Evolutionary conservation across 2,329 filamentous ascomycete species (phyloP), one percentile per base, ranked within the genome.

Genomic region (Fusarium sp.): DNA sequence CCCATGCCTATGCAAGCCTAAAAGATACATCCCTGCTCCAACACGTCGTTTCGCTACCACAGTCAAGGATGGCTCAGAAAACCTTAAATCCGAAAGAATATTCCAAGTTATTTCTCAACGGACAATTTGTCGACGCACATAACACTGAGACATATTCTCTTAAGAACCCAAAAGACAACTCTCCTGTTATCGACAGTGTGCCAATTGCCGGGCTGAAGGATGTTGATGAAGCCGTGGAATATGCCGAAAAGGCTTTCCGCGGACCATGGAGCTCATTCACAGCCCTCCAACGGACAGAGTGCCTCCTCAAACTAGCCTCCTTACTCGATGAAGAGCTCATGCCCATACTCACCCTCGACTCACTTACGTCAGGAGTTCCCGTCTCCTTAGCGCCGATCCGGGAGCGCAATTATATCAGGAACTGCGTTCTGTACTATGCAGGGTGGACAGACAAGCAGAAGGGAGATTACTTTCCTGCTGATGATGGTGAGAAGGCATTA

Each of bases 361-460:
- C 62, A 7, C 44, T 66, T 4, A 66, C 62, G 14, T 66, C 62
- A 2, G 62, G 62, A 14, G 53, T 66, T 14, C 62, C 62, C n/a
- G n/a, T 66, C 15, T 66, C 58, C 4, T 43, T 66, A 7, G 62
- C 46, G 3, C 62, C 62, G 18, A 53, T 58, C 20, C 62, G 62
- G 24, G 62, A 66, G 48, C 51, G 58, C 26, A 66, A 52, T 14
- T 66, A 66, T 17, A 62, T 66, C 43, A 49, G 53, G 45, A 66
- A 66, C 44, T 61, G 57, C 20, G 48, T 62, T 1, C n/a, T 66
- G 20, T 66, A 66, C 26, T 66, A 66, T 20, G 62, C 62, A 13
- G 62, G 62, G 14, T 66, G 62, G 62, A 66, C 62, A 10, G 62
- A 66, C 39, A 66, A 66, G 28, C 62, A 66, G 26, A 61, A 49